Conservation (phyloP, 2,329 filamentous ascomycete genomes). For the Ophiocordyceps camponoti-saundersi region DNA sequence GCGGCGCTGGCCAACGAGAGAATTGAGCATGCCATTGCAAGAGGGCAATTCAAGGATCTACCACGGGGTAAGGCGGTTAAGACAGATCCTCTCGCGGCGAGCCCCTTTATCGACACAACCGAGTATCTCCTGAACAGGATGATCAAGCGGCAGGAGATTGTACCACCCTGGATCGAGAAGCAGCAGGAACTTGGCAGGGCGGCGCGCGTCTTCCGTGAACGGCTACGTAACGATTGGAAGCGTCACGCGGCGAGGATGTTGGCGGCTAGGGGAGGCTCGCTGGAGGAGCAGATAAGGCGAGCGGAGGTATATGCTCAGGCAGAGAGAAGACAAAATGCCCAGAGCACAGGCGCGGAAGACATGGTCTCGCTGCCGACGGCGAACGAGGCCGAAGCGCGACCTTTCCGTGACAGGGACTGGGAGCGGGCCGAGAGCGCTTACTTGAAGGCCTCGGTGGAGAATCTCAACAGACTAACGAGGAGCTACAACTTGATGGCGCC, state of each 20-base stretch:
- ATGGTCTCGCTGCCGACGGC: conserved; percentile 24
- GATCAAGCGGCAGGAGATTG: conserved; percentile 88
- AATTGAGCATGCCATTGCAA: conserved; percentile 85
- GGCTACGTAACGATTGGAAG: conserved; percentile 71
- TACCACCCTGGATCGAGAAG: conserved; percentile 97
- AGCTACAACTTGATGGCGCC: conserved; percentile 95
- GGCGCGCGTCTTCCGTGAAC: conserved; percentile 49
- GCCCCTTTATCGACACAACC: conserved; percentile 86
- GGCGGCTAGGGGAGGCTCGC: conserved; percentile 54
- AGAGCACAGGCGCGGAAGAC: conserved; percentile 17
- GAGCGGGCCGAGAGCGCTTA: conserved; percentile 57
- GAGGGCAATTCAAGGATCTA: conserved; percentile 78
- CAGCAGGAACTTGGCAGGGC: conserved; percentile 73
- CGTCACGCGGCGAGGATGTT: conserved; percentile 68
- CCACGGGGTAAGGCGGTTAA: conserved; percentile 65
- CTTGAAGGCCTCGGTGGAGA: conserved; percentile 55
- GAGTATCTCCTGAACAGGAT: conserved; percentile 99
- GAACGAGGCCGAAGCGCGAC: conserved; percentile 21
- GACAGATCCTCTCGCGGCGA: conserved; percentile 65
- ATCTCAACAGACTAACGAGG: conserved; percentile 64
- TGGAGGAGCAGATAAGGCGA: conserved; percentile 54
- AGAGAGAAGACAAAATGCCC: conserved; percentile 50
- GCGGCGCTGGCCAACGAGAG: conserved; percentile 73
- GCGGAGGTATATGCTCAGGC: conserved; percentile 62
- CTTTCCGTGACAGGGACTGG: conserved; percentile 69